phyloP scores from a whole-genome alignment of 495 filamentous ascomycete species.

The Annulohypoxylon moriforme region DNA sequence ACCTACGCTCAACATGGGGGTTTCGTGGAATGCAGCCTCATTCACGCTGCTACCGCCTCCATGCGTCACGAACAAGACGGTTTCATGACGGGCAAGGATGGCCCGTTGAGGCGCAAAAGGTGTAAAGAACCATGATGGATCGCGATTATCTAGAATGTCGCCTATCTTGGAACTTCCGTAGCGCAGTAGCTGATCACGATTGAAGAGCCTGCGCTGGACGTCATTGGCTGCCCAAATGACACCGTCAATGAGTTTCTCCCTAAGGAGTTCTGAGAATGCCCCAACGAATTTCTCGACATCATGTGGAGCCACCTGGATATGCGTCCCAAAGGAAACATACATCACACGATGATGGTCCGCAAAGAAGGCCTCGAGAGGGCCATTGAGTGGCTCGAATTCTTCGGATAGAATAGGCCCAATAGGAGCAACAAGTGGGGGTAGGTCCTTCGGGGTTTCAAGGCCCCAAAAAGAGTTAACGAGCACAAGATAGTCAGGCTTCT shows the following conservation, averaged over 20 bases:
- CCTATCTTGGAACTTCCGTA: slow-evolving; percentile 19
- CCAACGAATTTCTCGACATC: slow-evolving; percentile 45
- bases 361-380: slow-evolving; percentile 40
- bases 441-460: slow-evolving; percentile 53
- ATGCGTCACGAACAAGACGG: slow-evolving; percentile 52
- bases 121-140: slow-evolving; percentile 46
- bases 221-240: slow-evolving; percentile 52
- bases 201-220: slow-evolving; percentile 35
- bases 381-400: slow-evolving; percentile 44
- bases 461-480: slow-evolving; percentile 58
- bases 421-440: slow-evolving; percentile 50
- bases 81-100: slow-evolving; percentile 46
- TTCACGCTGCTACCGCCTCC: slow-evolving; percentile 53
- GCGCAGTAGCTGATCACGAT: slow-evolving; percentile 23
- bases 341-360: slow-evolving; percentile 38
- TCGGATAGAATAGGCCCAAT: slow-evolving; percentile 54
- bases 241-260: slow-evolving; percentile 50
- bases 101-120: slow-evolving; percentile 52
- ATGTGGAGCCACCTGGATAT: slow-evolving; percentile 47
- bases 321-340: slow-evolving; percentile 55
- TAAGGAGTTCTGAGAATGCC: slow-evolving; percentile 40
- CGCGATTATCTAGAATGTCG: slow-evolving; percentile 38
- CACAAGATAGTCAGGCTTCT: slow-evolving; percentile 55
- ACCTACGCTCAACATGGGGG: slow-evolving; percentile 48
- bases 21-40: slow-evolving; percentile 53